Base-by-base conservation (phyloP, 2,329 filamentous ascomycete species). In the Thelonectria discophora region DNA sequence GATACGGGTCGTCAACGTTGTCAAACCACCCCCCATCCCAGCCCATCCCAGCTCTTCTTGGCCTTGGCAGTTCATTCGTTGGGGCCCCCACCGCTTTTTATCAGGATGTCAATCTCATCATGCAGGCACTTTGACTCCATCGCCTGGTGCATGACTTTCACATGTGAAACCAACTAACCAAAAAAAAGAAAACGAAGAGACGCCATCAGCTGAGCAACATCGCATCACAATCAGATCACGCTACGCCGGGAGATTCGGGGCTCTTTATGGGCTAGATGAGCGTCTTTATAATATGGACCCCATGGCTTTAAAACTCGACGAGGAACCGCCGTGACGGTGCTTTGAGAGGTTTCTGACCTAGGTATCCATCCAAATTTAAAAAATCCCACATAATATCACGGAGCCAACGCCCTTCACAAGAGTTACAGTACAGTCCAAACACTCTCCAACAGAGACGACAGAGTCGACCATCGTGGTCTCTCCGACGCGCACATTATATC, bases 401-500 rank as follows among this genome's bases (percentile, higher is more conserved):
- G 56, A 71, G 67, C 67, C 64, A 71, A 71, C 69, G 69, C 69
- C 69, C 47, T 24, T 24, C 61, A 60, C 60, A 60, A 43, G 18
- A 65, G 55, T 50, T 71, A 71, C 60, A 67, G 53, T 69, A 69
- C 65, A 71, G 55, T 69, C 56, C 55, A 67, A 64, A 43, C 65
- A 60, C 64, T 55, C 53, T 55, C 46, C 48, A 54, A 52, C 56
- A 62, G 57, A 53, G 37, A 27, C 56, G 46, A 52, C 56, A 62
- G 57, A 53, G 37, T 27, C 56, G 46, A 46, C 56, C 12, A 27
- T 45, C 59, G 43, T 30, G 27, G 27, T 30, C 46, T 42, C 17
- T 21, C 60, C 46, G 57, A 40, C 50, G 51, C 43, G 32, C 34
- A 56, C 47, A 43, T 60, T 27, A 39, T 40, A 46, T 50, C 37